phyloP scores from a whole-genome alignment of 768 basidiomycete species.

The Omphalotus guepiniiformis region DNA sequence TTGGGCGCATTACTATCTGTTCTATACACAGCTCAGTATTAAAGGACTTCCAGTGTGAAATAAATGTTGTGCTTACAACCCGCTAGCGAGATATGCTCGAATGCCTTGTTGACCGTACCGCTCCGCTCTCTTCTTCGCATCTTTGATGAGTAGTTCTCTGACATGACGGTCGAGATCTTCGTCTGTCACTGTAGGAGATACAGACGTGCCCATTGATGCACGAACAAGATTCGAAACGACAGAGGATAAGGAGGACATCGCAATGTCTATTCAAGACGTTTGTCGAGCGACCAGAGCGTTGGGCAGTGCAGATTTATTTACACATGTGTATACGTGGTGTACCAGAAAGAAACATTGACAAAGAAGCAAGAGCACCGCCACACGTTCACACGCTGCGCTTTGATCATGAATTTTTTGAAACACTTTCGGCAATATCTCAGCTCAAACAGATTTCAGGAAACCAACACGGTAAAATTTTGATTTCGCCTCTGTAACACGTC shows the following conservation, averaged over 20 bases:
- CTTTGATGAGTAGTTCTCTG: constrained; percentile 85
- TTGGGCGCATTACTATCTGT: constrained; percentile 70
- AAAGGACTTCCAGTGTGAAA: neutral
- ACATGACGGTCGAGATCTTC: constrained; percentile 91
- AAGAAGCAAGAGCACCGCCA: too few species aligned
- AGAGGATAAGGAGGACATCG: constrained; percentile 61
- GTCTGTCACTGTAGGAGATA: constrained; percentile 58
- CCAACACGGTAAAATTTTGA: too few species aligned
- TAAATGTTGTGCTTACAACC: constrained; percentile 31
- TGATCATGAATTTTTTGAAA: too few species aligned
- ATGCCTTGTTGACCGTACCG: constrained; percentile 74
- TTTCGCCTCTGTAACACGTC: too few species aligned
- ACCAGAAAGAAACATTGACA: too few species aligned
- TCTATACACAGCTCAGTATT: constrained; percentile 28
- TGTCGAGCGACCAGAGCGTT: neutral
- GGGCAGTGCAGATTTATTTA: neutral
- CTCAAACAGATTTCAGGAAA: too few species aligned
- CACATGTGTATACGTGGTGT: too few species aligned
- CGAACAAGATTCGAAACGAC: constrained; percentile 79
- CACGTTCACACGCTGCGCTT: too few species aligned
- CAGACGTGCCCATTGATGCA: constrained; percentile 69
- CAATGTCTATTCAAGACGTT: neutral
- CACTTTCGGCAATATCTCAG: too few species aligned
- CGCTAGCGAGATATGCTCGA: constrained; percentile 65
- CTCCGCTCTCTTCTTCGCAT: constrained; percentile 90